A percentile compares a stretch with the other conserved stretches of the same genome.
Evolutionary conservation across 495 filamentous ascomycete genomes (phyloP).

Genomic region (Halenospora varia): DNA sequence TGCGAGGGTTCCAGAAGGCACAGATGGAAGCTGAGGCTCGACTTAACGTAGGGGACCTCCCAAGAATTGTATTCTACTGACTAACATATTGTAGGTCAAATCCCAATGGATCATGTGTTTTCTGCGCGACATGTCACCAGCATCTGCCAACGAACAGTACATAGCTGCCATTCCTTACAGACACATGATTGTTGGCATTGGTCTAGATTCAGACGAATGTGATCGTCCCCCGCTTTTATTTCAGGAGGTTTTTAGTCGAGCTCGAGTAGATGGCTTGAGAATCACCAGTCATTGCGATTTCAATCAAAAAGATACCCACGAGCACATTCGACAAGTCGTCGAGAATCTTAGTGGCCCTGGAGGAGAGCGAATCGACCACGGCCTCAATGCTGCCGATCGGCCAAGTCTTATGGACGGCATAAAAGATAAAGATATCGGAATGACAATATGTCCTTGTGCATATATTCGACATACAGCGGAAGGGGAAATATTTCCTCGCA

Average conservation of each 20-base stretch:
- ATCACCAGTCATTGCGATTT: constrained; percentile 60
- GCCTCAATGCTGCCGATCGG: constrained; percentile 58
- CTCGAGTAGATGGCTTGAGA: constrained; percentile 43
- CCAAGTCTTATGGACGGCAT: constrained; percentile 51
- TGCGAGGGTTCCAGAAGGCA: constrained; percentile 54
- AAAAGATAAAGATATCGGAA: constrained; percentile 45
- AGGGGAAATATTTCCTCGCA: constrained; percentile 47
- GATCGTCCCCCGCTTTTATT: constrained; percentile 59
- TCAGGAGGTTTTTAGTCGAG: constrained; percentile 50
- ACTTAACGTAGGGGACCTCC: constrained; percentile 45
- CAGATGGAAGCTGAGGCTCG: constrained; percentile 55
- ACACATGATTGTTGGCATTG: constrained; percentile 55
- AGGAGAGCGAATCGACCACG: constrained; percentile 56
- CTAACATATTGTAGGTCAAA: constrained; percentile 12
- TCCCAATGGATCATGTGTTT: constrained; percentile 60
- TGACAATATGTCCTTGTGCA: constrained; percentile 68
- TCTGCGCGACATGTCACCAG: constrained; percentile 62
- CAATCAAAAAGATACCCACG: constrained; percentile 65
- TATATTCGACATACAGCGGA: constrained; percentile 63
- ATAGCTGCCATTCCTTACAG: constrained; percentile 37
- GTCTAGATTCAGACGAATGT: constrained; percentile 63
- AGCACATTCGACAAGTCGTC: constrained; percentile 59
- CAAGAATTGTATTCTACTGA: not conserved
- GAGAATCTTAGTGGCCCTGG: constrained; percentile 50
- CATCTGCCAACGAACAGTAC: constrained; percentile 45